These are phyloP conservation scores for Citrullus colocynthis DNA, from an alignment of 306 rosid species.

Conservation along the genomic window DNA sequence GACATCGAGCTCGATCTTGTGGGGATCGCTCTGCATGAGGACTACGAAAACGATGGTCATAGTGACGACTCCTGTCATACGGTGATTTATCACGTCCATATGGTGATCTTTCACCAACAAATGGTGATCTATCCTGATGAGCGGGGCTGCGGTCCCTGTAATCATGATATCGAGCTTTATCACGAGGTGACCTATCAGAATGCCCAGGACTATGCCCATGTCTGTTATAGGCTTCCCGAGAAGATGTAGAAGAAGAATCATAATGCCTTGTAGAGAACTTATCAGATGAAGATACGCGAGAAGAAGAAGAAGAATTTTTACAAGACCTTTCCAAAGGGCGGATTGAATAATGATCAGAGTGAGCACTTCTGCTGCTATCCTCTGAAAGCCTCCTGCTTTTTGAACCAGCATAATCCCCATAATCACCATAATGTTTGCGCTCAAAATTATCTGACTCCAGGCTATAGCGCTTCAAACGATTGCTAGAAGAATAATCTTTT, in stretches of 20 bases:
- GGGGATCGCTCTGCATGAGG: constrained; percentile 49
- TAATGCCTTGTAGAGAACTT: constrained; percentile 56
- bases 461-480: constrained; percentile 64
- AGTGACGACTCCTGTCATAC: constrained; percentile 55
- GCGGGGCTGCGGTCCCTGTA: constrained; percentile 57
- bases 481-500: constrained; percentile 53
- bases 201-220: constrained; percentile 82
- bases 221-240: constrained; percentile 56
- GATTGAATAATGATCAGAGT: constrained; percentile 50
- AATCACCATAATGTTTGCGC: constrained; percentile 57
- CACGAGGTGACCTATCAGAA: constrained; percentile 82
- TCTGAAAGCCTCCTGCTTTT: constrained; percentile 73
- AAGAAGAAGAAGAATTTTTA: constrained; percentile 37
- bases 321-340: constrained; percentile 57
- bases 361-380: constrained; percentile 40
- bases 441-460: constrained; percentile 53
- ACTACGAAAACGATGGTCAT: constrained; percentile 61
- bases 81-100: constrained; percentile 40
- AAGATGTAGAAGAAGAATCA: constrained; percentile 50
- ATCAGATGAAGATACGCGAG: constrained; percentile 42
- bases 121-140: constrained; percentile 16
- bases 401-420: constrained; percentile 29
- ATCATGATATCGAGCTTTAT: constrained; percentile 52
- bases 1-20: constrained; percentile 41
- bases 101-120: constrained; percentile 53